phyloP scores from a whole-genome alignment of 2,329 filamentous ascomycete species.

The Penicillium thymicola region DNA sequence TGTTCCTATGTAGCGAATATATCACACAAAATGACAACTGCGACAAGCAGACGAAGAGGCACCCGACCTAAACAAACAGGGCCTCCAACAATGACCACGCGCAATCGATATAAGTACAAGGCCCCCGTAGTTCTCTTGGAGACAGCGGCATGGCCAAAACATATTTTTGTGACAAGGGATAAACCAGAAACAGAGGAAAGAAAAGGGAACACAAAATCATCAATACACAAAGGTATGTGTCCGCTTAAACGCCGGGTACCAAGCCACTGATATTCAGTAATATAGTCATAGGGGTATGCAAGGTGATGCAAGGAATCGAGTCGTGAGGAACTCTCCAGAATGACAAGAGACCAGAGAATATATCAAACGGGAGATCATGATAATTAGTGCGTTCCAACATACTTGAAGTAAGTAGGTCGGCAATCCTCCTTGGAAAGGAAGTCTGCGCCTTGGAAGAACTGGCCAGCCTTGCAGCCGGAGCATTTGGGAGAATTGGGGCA shows the following conservation, averaged over 20 bases:
- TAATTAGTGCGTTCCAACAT: constrained; percentile 70
- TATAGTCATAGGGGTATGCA: constrained; percentile 26
- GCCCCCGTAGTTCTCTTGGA: constrained; percentile 15
- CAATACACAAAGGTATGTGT: constrained; percentile 24
- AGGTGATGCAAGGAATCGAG: constrained; percentile 20
- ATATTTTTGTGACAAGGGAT: constrained; percentile 17
- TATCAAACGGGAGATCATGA: constrained; percentile 3
- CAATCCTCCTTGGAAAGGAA: constrained; percentile 91
- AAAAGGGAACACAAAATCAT: constrained; percentile 17
- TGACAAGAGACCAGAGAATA: constrained; percentile 13
- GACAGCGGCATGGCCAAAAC: constrained; percentile 15
- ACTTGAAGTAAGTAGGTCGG: constrained; percentile 95
- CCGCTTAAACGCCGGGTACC: constrained; percentile 28
- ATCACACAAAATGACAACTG: constrained; percentile 4
- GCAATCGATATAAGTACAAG: constrained; percentile 28
- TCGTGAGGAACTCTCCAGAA: constrained; percentile 14
- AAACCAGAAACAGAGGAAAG: constrained; percentile 1
- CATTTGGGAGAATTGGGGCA: constrained; percentile 97
- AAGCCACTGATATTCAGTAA: constrained; percentile 19
- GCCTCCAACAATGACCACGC: constrained; percentile 14
- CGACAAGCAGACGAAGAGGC: not conserved
- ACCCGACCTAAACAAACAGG: not conserved
- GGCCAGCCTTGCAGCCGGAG: constrained; percentile 77
- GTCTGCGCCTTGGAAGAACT: constrained; percentile 82
- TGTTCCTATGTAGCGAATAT: constrained; percentile 7